Evolutionary conservation across 2,329 filamentous ascomycete species (phyloP).

Genomic region (Niveomyces coronatus): DNA sequence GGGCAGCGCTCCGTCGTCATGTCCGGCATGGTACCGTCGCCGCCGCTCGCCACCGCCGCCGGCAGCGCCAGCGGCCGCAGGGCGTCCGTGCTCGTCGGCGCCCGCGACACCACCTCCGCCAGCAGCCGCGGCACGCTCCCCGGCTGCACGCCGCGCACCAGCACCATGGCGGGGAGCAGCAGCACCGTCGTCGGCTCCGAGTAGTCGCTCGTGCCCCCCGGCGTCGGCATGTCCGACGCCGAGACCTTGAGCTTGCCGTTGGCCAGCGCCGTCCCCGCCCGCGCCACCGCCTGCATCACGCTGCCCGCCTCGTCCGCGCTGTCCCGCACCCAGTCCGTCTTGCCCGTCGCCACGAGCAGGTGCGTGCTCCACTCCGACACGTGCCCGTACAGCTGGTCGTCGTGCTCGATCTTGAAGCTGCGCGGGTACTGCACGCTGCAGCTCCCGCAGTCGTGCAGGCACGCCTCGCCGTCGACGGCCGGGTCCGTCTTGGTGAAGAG

Average conservation of each 20-base stretch:
- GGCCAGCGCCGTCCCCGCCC: conserved; percentile 40
- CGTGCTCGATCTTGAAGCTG: conserved; percentile 61
- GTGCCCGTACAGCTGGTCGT: conserved; percentile 72
- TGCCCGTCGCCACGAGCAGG: conserved; percentile 85
- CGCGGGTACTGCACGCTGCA: conserved; percentile 72
- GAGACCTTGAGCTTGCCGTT: conserved; percentile 85
- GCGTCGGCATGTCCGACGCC: conserved; percentile 81
- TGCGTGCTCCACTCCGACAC: conserved; percentile 86
- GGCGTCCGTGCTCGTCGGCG: conserved; percentile 64
- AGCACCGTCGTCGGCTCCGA: conserved; percentile 66
- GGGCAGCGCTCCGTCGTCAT: conserved; percentile 42
- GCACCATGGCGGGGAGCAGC: conserved; percentile 73
- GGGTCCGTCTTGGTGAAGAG: conserved; percentile 70
- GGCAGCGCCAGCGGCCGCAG: conserved; percentile 34
- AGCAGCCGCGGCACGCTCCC: conserved; percentile 63
- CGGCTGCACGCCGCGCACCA: conserved; percentile 77
- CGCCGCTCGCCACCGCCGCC: conserved; percentile 17
- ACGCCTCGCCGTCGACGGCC: conserved; percentile 78
- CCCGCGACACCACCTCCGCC: conserved; percentile 54
- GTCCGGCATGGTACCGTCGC: neutral
- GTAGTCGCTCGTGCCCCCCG: conserved; percentile 53
- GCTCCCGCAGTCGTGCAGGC: conserved; percentile 72
- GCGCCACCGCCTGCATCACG: conserved; percentile 66
- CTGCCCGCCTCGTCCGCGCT: conserved; percentile 80
- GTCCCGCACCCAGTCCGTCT: conserved; percentile 87